Base-by-base conservation (phyloP, 345 rosid species). In the Pelargonium nanum region DNA sequence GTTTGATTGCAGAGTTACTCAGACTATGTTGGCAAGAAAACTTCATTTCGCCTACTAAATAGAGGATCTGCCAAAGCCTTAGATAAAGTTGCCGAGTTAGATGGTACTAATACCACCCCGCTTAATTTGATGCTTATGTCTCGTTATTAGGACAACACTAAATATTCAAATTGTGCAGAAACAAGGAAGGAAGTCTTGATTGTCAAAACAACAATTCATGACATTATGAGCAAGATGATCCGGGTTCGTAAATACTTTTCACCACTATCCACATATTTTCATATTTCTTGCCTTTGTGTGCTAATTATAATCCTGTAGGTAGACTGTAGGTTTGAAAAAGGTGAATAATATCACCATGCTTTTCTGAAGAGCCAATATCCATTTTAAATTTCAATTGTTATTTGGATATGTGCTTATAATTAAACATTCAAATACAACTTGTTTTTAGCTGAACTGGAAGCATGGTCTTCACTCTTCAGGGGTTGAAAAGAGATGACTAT, bases 61-160 rank as follows among this genome's bases (percentile, higher is more conserved):
- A 76, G 97, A 71, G 97, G 96, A 58, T 86, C 97, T 67, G 95
- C 99, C 54, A 90, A 94, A 88, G 97, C 99, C 64, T 94, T 88
- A 56, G 99, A 94, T 74, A 90, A 94, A 78, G 97, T 94, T 70
- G 93, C 85, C 55, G 99, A 90, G 75, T 82, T 94, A 64, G 97
- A 90, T 78, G 95, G 99, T 94, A 86, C 65, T 56, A 56, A 21
- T 51, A 6, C 22, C 12, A 51, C 1, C 60, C 60, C 57, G 22
- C 55, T 1, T 34, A 34, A n/a, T n/a, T n/a, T n/a, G n/a, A n/a
- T n/a, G n/a, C n/a, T n/a, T n/a, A n/a, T n/a, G n/a, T n/a, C n/a
- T n/a, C n/a, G n/a, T n/a, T n/a, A n/a, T n/a, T n/a, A n/a, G n/a
- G n/a, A n/a, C n/a, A n/a, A 64, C 44, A 9, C 72, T 73, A 54